A percentile compares a stretch with the other conserved stretches of the same genome.
These are phyloP conservation scores for Sclerotinia nivalis DNA, from an alignment of 2,329 filamentous ascomycete species.

Conservation along the genomic window DNA sequence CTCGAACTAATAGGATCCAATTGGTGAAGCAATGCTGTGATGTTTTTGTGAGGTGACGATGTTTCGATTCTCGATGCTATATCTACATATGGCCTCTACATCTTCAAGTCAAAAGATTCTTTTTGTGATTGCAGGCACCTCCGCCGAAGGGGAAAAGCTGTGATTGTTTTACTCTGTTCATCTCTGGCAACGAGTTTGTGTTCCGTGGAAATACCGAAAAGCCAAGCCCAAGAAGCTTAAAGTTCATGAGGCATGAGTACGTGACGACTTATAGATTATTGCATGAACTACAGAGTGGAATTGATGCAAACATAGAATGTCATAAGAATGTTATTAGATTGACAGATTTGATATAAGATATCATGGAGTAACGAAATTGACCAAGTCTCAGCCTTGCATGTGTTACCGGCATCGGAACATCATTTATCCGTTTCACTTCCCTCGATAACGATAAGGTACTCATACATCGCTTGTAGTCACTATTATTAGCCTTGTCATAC, in stretches of 20 bases:
- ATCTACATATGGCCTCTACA: background rate
- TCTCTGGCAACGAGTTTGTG: background rate
- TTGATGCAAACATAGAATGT: background rate
- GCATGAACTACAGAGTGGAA: background rate
- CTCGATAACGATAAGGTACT: slow-evolving; percentile 14
- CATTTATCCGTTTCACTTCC: background rate
- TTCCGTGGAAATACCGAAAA: background rate
- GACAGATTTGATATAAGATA: background rate
- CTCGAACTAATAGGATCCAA: background rate
- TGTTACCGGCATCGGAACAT: background rate
- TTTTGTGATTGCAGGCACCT: background rate
- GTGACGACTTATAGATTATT: background rate
- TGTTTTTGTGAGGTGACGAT: background rate
- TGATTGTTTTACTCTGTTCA: background rate
- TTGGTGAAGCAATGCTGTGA: background rate
- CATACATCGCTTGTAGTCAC: background rate
- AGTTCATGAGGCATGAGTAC: background rate
- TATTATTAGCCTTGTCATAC: background rate
- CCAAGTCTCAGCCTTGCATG: slow-evolving; percentile 7
- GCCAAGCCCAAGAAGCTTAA: background rate
- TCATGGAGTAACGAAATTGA: background rate
- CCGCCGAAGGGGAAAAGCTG: background rate
- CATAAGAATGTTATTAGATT: background rate
- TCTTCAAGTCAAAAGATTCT: background rate
- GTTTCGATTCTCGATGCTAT: background rate